These are phyloP conservation scores for Fraxinus excelsior DNA, from an alignment of 257 asterid genomes.

Conservation along the genomic window DNA sequence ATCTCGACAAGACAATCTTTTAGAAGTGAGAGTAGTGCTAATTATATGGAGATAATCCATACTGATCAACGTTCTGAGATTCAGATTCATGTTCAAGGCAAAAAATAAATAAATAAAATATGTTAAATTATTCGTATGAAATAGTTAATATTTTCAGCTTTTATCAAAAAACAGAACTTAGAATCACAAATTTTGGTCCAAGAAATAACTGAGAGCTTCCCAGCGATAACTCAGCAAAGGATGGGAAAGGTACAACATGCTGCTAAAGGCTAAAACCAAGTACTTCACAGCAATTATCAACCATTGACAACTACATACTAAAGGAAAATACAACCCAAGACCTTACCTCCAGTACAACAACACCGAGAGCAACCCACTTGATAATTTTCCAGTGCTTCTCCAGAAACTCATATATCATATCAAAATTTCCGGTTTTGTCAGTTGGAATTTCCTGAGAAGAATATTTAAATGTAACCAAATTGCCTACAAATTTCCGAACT, in stretches of 20 bases:
- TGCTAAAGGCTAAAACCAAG: background rate
- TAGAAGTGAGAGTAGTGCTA: background rate
- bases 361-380: slow-evolving; percentile 1
- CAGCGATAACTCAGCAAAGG: background rate
- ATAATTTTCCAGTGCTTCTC: slow-evolving; percentile 6
- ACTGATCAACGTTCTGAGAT: background rate
- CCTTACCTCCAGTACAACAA: slow-evolving; percentile 4
- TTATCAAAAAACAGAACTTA: background rate
- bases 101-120: too few species aligned
- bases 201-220: background rate
- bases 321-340: background rate
- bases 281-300: background rate
- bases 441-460: slow-evolving; percentile 62
- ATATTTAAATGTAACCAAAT: slow-evolving; percentile 16
- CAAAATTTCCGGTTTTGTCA: slow-evolving; percentile 53
- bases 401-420: background rate
- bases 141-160: background rate
- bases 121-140: background rate
- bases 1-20: background rate
- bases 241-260: background rate
- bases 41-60: background rate
- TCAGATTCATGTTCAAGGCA: background rate
- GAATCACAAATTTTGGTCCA: background rate
- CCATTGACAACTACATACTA: background rate
- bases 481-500: slow-evolving; percentile 1